Evolutionary conservation across 1,284 basidiomycete genomes (phyloP).

Genomic region (Inonotus hispidus): DNA sequence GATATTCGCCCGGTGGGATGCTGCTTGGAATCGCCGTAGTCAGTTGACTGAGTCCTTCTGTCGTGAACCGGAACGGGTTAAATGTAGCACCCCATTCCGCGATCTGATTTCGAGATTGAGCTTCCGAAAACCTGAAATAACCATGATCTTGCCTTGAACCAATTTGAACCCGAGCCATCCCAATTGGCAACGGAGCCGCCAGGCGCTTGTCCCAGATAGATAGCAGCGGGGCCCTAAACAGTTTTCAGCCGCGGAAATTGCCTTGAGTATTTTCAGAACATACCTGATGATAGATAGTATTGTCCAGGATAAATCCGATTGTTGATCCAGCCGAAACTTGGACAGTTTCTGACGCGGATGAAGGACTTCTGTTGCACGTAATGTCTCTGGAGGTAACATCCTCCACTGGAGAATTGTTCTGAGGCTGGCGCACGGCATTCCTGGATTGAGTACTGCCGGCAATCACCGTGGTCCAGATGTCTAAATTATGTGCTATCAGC

Average conservation of each 20-base stretch:
- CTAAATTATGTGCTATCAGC: conserved; percentile 19
- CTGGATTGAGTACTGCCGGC: conserved; percentile 32
- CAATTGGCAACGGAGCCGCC: conserved; percentile 32
- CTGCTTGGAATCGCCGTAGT: conserved; percentile 31
- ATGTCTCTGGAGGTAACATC: conserved; percentile 31
- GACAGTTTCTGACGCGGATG: conserved; percentile 30
- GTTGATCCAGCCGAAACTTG: conserved; percentile 29
- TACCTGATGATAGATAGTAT: conserved; percentile 37
- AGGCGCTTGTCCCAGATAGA: conserved; percentile 37
- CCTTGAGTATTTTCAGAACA: too few relatives aligned
- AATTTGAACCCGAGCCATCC: conserved; percentile 40
- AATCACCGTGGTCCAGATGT: conserved; percentile 37
- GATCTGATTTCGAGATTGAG: conserved; percentile 25
- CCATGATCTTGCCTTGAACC: conserved; percentile 37
- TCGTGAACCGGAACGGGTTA: conserved; percentile 33
- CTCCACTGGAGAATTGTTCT: conserved; percentile 38
- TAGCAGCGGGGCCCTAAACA: conserved; percentile 31
- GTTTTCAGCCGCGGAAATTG: background rate
- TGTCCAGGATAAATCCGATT: conserved; percentile 26
- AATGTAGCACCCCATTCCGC: conserved; percentile 34
- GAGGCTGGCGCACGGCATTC: conserved; percentile 21
- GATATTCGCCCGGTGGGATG: conserved; percentile 37
- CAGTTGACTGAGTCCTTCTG: conserved; percentile 27
- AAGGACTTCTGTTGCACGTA: conserved; percentile 35
- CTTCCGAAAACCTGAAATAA: background rate